phyloP scores from a whole-genome alignment of 2,329 filamentous ascomycete genomes.

The Achaetomium macrosporum region DNA sequence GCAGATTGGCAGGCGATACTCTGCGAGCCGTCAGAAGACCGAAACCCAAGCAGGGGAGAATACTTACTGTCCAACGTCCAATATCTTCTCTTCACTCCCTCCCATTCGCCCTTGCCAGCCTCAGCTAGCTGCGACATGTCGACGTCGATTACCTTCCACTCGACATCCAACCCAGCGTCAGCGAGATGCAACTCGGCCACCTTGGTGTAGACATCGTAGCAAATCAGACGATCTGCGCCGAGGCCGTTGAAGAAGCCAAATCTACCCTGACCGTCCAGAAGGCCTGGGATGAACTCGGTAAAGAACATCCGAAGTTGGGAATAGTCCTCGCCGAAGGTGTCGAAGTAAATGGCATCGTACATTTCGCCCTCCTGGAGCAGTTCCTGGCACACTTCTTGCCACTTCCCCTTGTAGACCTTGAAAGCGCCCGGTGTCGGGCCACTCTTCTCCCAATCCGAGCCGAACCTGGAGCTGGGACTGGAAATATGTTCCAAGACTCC shows the following conservation, averaged over 20 bases:
- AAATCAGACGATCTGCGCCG: conserved; percentile 84
- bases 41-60: conserved; percentile 6
- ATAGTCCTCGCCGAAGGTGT: conserved; percentile 96
- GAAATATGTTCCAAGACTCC: conserved; percentile 63
- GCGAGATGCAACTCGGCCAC: conserved; percentile 86
- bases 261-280: conserved; percentile 65
- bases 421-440: conserved; percentile 60
- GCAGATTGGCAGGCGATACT: conserved; percentile 68
- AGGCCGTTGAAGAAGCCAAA: conserved; percentile 90
- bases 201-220: conserved; percentile 92
- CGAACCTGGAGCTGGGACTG: conserved; percentile 44
- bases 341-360: conserved; percentile 92
- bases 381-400: conserved; percentile 72
- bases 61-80: conserved; percentile 72
- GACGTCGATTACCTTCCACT: conserved; percentile 75
- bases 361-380: conserved; percentile 62
- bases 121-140: conserved; percentile 59
- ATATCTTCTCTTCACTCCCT: conserved; percentile 80
- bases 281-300: conserved; percentile 72
- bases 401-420: conserved; percentile 66
- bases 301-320: conserved; percentile 80
- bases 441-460: conserved; percentile 47
- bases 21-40: conserved; percentile 34
- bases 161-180: conserved; percentile 83
- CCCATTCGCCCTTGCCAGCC: conserved; percentile 71